Conservation (phyloP, 75 land plant species). For the Cunninghamia lanceolata region DNA sequence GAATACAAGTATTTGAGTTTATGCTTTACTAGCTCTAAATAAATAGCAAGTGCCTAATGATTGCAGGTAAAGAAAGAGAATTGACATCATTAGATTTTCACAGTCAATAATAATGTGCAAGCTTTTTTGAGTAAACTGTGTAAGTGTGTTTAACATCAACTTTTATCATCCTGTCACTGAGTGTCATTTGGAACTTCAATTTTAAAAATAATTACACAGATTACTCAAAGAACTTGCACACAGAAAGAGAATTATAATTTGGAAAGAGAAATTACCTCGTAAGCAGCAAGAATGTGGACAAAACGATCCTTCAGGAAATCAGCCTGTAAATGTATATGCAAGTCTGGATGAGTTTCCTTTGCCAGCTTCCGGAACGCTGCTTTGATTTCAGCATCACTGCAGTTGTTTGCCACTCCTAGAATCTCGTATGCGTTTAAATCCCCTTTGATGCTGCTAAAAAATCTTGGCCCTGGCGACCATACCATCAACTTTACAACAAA, state of each 20-base stretch:
- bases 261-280: constrained; percentile 43
- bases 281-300: constrained; percentile 76
- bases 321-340: constrained; percentile 18
- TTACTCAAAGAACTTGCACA: not conserved
- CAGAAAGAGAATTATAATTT: not conserved
- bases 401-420: constrained; percentile 44
- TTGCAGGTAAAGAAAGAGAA: not conserved
- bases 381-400: constrained; percentile 62
- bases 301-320: constrained; percentile 38
- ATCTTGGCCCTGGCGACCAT: not conserved
- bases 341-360: constrained; percentile 86
- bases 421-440: constrained; percentile 60
- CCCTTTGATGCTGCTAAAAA: not conserved
- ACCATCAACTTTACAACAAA: not conserved
- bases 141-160: too few relatives aligned
- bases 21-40: too few relatives aligned
- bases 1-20: too few relatives aligned
- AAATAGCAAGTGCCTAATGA: too few relatives aligned
- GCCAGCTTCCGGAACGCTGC: constrained; percentile 77
- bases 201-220: too few relatives aligned
- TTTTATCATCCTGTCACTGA: too few relatives aligned
- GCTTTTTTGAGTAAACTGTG: too few relatives aligned
- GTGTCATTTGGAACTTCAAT: too few relatives aligned
- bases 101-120: too few relatives aligned
- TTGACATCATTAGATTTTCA: too few relatives aligned